Evolutionary conservation across 1,284 basidiomycete genomes (phyloP).

Genomic region (Lignosus rhinocerotis): DNA sequence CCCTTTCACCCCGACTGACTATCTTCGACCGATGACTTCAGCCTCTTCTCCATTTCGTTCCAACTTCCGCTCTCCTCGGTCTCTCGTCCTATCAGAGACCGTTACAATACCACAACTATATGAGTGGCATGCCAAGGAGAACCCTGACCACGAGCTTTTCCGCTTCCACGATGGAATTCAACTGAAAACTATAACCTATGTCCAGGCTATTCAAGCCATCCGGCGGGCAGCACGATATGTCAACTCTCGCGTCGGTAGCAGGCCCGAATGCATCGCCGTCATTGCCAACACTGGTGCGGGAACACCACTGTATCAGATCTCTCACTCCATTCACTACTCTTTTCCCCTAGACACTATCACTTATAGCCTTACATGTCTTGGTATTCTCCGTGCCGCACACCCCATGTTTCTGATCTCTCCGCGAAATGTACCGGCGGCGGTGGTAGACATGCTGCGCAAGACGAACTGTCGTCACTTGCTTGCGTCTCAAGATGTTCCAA

Average conservation of each 20-base stretch:
- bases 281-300: slow-evolving; percentile 20
- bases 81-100: slow-evolving; percentile 14
- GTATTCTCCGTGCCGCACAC: slow-evolving; percentile 34
- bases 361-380: slow-evolving; percentile 29
- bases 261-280: slow-evolving; percentile 15
- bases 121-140: slow-evolving; percentile 36
- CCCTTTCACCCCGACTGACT: too few species aligned
- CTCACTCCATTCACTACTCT: not conserved
- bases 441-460: slow-evolving; percentile 25
- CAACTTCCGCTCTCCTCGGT: not conserved
- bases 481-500: slow-evolving; percentile 12
- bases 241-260: slow-evolving; percentile 1
- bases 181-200: slow-evolving; percentile 12
- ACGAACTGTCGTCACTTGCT: slow-evolving; percentile 7
- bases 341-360: slow-evolving; percentile 33
- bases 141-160: slow-evolving; percentile 36
- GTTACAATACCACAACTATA: slow-evolving; percentile 37
- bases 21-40: not conserved
- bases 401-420: slow-evolving; percentile 26
- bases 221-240: slow-evolving; percentile 17
- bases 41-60: not conserved
- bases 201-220: slow-evolving; percentile 5
- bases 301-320: not conserved
- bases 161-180: slow-evolving; percentile 23
- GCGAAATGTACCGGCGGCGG: slow-evolving; percentile 21